Conservation (phyloP, 768 basidiomycete genomes). For the Kwoniella mangroviensis region DNA sequence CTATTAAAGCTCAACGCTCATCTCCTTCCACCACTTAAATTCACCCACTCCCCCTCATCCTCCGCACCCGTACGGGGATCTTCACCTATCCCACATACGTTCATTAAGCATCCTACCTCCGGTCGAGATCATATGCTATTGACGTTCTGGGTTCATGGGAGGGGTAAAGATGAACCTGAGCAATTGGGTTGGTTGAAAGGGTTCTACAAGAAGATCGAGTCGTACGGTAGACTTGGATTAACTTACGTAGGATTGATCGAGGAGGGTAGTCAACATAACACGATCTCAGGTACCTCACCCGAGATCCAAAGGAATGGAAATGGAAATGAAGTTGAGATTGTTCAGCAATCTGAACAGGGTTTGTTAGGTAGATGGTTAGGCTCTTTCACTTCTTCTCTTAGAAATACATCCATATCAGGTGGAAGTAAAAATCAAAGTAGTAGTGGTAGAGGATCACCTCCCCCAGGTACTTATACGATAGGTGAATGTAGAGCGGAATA, state of each 20-base stretch:
- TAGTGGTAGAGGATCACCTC: constrained; percentile 40
- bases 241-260: constrained; percentile 24
- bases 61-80: constrained; percentile 49
- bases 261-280: background rate
- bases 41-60: constrained; percentile 55
- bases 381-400: constrained; percentile 30
- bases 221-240: constrained; percentile 24
- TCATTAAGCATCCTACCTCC: constrained; percentile 48
- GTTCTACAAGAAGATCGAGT: constrained; percentile 23
- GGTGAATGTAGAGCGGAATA: constrained; percentile 56
- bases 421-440: constrained; percentile 1
- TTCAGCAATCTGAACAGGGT: constrained; percentile 7
- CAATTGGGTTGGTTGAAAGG: constrained; percentile 41
- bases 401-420: constrained; percentile 3
- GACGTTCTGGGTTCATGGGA: constrained; percentile 56
- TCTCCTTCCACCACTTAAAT: constrained; percentile 55
- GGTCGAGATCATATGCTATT: constrained; percentile 56
- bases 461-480: constrained; percentile 55
- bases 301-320: background rate
- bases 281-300: background rate
- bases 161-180: constrained; percentile 50
- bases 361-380: constrained; percentile 35
- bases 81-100: constrained; percentile 46
- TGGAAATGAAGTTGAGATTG: background rate
- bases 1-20: constrained; percentile 49